A percentile compares a stretch with the other conserved stretches of the same genome.
Conservation (phyloP, 2,329 filamentous ascomycete species). For the Sclerotinia glacialis region DNA sequence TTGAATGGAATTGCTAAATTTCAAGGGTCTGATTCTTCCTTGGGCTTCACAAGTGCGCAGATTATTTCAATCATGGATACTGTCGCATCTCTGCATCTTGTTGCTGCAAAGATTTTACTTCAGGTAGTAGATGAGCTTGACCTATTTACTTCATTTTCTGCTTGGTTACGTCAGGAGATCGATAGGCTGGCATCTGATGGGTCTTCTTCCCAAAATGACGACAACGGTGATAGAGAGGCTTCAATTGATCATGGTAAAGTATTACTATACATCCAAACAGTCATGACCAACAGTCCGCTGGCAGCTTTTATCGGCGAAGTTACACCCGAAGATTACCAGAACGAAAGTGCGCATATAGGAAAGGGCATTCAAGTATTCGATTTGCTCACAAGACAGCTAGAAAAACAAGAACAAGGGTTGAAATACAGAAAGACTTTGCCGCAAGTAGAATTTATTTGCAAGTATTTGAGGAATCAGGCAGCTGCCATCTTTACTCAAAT, state of each 20-base stretch:
- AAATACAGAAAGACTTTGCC: conserved; percentile 52
- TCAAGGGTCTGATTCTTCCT: conserved; percentile 62
- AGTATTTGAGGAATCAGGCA: conserved; percentile 56
- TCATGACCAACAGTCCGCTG: conserved; percentile 65
- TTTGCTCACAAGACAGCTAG: conserved; percentile 42
- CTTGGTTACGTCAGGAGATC: conserved; percentile 81
- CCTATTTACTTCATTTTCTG: conserved; percentile 74
- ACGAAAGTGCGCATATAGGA: conserved; percentile 46
- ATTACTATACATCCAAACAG: conserved; percentile 72
- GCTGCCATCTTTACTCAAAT: conserved; percentile 63
- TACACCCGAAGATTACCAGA: conserved; percentile 50
- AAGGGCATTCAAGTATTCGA: conserved; percentile 48
- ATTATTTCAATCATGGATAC: conserved; percentile 67
- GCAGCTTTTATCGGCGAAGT: conserved; percentile 56
- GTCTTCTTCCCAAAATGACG: conserved; percentile 57
- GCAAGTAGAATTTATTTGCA: conserved; percentile 62
- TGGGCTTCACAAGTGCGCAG: conserved; percentile 63
- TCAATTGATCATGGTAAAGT: conserved; percentile 71
- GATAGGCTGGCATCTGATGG: conserved; percentile 69
- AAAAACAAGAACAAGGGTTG: conserved; percentile 34
- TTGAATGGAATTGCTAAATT: conserved; percentile 82
- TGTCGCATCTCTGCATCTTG: conserved; percentile 69
- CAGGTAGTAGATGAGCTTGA: conserved; percentile 73
- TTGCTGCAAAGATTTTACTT: conserved; percentile 70
- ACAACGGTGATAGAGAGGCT: conserved; percentile 74